Evolutionary conservation across 139 green algal species (phyloP).

Genomic region (Penium margaritaceum): DNA sequence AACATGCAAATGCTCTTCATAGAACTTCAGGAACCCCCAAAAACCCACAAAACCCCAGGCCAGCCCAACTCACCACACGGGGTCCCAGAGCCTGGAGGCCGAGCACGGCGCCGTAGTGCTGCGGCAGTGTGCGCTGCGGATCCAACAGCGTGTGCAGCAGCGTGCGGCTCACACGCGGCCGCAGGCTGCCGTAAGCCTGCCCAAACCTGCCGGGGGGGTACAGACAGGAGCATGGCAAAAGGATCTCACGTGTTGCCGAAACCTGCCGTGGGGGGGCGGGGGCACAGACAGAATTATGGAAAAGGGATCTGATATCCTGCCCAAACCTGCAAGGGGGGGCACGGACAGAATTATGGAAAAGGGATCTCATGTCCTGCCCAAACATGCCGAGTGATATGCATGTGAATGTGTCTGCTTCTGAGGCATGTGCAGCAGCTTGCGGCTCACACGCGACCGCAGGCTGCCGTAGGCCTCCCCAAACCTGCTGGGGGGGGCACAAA

Average conservation of each 20-base stretch:
- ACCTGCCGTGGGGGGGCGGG: no score
- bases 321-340: no score
- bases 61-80: conserved; percentile 31
- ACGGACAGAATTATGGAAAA: no score
- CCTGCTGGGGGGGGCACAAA: not conserved
- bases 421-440: conserved; percentile 50
- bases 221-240: no score
- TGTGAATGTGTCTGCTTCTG: conserved; percentile 54
- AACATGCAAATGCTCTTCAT: no score
- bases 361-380: no score
- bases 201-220: conserved; percentile 44
- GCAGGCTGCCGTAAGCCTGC: conserved; percentile 57
- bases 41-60: no score
- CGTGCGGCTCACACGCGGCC: conserved; percentile 53
- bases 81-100: conserved; percentile 64
- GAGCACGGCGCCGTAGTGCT: conserved; percentile 59
- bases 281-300: no score
- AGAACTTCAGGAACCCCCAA: no score
- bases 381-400: conserved; percentile 59
- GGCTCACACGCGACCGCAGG: conserved; percentile 57
- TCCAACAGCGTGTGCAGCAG: conserved; percentile 56
- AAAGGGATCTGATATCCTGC: no score
- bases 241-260: no score
- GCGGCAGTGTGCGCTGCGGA: conserved; percentile 52
- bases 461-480: conserved; percentile 59